Conservation (phyloP, 441 rosid genomes). For the Corymbia calophylla region DNA sequence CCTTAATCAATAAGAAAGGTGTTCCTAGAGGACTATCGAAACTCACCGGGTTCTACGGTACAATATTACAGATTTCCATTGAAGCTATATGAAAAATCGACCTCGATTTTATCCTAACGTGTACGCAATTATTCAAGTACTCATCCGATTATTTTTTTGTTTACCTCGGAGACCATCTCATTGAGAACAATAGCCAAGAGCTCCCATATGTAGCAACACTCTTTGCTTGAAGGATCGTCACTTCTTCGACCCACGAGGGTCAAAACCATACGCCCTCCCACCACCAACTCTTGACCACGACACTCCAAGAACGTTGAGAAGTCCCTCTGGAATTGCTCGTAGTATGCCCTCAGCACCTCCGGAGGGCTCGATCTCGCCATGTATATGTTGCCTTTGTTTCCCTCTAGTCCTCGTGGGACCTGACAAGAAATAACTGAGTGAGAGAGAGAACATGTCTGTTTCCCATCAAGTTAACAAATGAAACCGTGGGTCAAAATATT, state of each 20-base stretch:
- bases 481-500: background rate
- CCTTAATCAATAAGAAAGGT: too few species aligned
- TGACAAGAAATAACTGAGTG: background rate
- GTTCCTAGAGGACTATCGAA: background rate
- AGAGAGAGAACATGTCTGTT: background rate
- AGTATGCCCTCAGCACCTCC: background rate
- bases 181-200: background rate
- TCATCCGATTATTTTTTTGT: background rate
- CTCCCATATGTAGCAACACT: background rate
- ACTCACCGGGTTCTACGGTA: background rate
- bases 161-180: constrained; percentile 4
- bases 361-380: background rate
- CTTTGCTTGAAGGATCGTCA: background rate
- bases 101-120: background rate
- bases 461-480: background rate
- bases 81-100: background rate
- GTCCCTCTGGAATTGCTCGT: background rate
- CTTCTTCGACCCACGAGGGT: background rate
- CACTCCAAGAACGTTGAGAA: background rate
- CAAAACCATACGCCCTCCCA: background rate
- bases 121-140: background rate
- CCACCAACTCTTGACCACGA: background rate
- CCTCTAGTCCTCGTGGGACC: constrained; percentile 1
- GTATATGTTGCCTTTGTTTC: background rate
- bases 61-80: background rate